Evolutionary conservation across 2,329 filamentous ascomycete species (phyloP), one percentile per base, ranked within the genome.

Genomic region (Emydomyces testavorans): DNA sequence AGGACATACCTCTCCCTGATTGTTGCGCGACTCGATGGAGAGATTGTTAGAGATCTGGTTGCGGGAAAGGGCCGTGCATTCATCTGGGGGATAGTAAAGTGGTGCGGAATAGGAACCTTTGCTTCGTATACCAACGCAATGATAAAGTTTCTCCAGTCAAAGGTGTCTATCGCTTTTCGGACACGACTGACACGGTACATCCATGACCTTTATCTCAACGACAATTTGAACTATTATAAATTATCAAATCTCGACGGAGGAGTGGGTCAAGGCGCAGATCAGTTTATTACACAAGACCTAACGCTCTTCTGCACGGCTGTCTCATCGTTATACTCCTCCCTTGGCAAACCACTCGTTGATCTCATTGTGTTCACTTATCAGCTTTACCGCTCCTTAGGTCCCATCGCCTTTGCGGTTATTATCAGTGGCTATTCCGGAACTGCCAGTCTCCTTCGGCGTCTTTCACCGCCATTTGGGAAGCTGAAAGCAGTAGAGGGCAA

Each of bases 271-370:
- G 83, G 86, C 11, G 87, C 89, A 7, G 92, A 98, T 60, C 92
- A 98, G 60, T 96, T 89, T 66, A 96, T 98, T 60, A 96, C 92
- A 0, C 90, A 96, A 62, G 92, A 98, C 64, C 73, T 98, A 26
- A 96, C 92, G 0, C 74, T 94, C 1, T 98, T 98, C 70, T 98
- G 93, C 62, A 85, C 86, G 8, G 82, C 89, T 2, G 90, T 92
- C 1, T 89, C 92, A 13, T 86, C 87, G 18, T 71, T 98, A 4
- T 98, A 96, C 69, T 96, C 92, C 1, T 95, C 89, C 0, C 74
- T 98, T 2, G 92, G 92, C n/a, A 98, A 98, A 65, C 92, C 92
- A 0, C 80, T 95, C 55, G 86, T 98, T n/a, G 92, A 98, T 63
- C 74, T 98, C 1, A 85, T 89, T 56, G 92, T 96, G 39, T 98